These are phyloP conservation scores for Aquilaria yunnanensis DNA, from an alignment of 345 rosid genomes.

Conservation along the genomic window DNA sequence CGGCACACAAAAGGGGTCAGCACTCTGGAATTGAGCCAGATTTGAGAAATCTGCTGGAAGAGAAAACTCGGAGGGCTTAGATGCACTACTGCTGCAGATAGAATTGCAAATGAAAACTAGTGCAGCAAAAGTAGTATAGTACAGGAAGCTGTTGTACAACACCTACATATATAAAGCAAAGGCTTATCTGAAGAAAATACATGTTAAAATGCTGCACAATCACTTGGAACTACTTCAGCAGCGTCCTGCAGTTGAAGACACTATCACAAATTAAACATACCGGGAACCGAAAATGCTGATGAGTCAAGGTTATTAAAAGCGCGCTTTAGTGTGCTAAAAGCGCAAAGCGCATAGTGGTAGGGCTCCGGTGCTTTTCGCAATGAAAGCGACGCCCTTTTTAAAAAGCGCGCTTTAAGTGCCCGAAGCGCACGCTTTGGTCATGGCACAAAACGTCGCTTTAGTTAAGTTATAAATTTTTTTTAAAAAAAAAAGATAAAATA, in stretches of 20 bases:
- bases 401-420: too few species aligned
- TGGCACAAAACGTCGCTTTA: too few species aligned
- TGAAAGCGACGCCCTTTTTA: too few species aligned
- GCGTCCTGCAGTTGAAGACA: constrained; percentile 32
- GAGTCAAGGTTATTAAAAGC: too few species aligned
- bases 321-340: too few species aligned
- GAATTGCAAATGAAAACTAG: constrained; percentile 84
- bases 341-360: too few species aligned
- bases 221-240: constrained; percentile 80
- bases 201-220: constrained; percentile 71
- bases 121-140: constrained; percentile 90
- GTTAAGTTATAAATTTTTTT: too few species aligned
- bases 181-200: constrained; percentile 93
- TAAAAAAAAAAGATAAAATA: too few species aligned
- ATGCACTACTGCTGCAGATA: constrained; percentile 55
- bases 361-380: too few species aligned
- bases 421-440: too few species aligned
- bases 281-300: constrained; percentile 20
- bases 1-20: constrained; percentile 76
- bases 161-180: constrained; percentile 94
- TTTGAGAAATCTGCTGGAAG: constrained; percentile 68
- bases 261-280: constrained; percentile 13
- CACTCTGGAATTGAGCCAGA: constrained; percentile 86
- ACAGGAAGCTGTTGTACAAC: constrained; percentile 92
- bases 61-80: constrained; percentile 72